Base-by-base conservation (phyloP, 305 asterid species). In the Solanum hybrid region DNA sequence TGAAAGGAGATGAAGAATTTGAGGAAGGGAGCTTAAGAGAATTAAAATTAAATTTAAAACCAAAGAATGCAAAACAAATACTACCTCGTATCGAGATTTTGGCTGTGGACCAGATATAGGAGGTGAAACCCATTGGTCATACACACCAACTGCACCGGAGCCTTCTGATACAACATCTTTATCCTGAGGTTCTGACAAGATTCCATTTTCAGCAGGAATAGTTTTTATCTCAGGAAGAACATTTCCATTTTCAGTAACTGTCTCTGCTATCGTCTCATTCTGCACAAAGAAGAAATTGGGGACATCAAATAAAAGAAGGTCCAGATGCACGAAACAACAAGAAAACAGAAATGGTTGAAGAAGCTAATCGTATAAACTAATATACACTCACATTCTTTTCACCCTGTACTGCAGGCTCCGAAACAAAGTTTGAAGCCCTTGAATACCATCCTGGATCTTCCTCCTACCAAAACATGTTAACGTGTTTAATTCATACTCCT, bases 381-480 rank as follows among this genome's bases (percentile, higher is more conserved):
- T 64, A 20, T 81, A 90, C 88, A 94, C 99, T 95, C 91, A 97
- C 99, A 92, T 95, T 94, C 92, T 93, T 92, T 93, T 96, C 95
- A 89, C 92, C 97, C 90, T 95, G 95, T 82, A 93, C 86, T 91
- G 92, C 95, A 89, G 98, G 98, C 94, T 95, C 98, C 2, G 93
- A 89, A 67, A 90, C 93, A 89, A 92, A 92, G 91, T 95, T 93
- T 18, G 99, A 94, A 86, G 91, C 94, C 91, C 98, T 95, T 29
- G 98, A 95, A 92, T 95, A 97, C 99, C 99, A 97, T 79, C 98
- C 98, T 77, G 98, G 99, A 92, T 95, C 97, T 93, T 97, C 99
- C 92, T 96, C 99, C 99, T 96, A 95, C 91, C 89, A 89, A n/a
- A 42, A 74, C 42, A 42, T 51, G 16, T 37, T 46, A 34, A 87